Percentiles rank a stretch among this genome's conserved stretches.
Conservation (phyloP, 140 eudicot genomes). For the Oenanthe javanica region DNA sequence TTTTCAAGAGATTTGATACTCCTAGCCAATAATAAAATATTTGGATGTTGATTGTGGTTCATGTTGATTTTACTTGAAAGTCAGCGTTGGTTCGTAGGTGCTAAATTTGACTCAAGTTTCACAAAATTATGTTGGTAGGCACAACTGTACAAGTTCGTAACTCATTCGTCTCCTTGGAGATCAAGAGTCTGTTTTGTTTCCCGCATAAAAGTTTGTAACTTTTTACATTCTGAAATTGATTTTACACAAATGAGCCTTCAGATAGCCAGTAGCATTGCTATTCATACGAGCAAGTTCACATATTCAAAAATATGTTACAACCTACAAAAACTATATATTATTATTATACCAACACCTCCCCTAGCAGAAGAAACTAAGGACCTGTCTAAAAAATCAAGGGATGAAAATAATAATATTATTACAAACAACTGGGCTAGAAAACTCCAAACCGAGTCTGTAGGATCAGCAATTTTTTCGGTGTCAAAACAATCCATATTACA, state of each 20-base stretch:
- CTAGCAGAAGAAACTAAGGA: neutral
- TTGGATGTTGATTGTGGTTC: too few relatives aligned
- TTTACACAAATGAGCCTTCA: neutral
- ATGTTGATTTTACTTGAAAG: too few relatives aligned
- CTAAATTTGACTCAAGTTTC: too few relatives aligned
- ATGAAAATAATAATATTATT: neutral
- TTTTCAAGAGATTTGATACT: neutral
- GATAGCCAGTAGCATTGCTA: too few relatives aligned
- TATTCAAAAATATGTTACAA: neutral
- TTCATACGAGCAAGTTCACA: too few relatives aligned
- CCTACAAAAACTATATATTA: neutral
- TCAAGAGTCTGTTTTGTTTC: neutral
- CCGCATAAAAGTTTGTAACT: neutral
- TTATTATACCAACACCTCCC: neutral
- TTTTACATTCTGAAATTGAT: neutral
- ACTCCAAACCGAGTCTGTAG: neutral
- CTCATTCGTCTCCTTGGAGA: neutral
- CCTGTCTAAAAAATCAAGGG: neutral
- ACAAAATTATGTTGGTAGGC: neutral
- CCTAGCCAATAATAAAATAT: too few relatives aligned
- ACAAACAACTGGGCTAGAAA: constrained; percentile 12
- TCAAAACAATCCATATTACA: constrained; percentile 20
- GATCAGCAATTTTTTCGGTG: neutral
- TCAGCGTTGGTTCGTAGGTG: too few relatives aligned
- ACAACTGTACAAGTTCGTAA: too few relatives aligned